A percentile compares a stretch with the other conserved stretches of the same genome.
These are phyloP conservation scores for Naganishia antarctica DNA, from an alignment of 768 basidiomycete genomes.

Conservation along the genomic window DNA sequence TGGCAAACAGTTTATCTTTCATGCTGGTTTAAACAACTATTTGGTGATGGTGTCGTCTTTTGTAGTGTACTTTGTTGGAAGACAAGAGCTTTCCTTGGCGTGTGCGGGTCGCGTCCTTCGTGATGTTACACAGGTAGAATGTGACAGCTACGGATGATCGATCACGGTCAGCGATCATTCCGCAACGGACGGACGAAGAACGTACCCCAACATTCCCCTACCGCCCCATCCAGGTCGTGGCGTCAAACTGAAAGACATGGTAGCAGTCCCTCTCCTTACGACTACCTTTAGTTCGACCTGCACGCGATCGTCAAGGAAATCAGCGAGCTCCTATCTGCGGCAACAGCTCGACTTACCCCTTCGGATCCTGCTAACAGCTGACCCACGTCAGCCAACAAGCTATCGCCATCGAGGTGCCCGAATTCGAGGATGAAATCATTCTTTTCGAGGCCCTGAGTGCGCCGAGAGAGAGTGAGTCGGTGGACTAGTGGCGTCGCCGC, in stretches of 20 bases:
- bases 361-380: slow-evolving; percentile 71
- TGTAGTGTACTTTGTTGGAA: too few species aligned
- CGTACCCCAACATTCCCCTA: slow-evolving; percentile 74
- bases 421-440: slow-evolving; percentile 73
- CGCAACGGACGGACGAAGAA: too few species aligned
- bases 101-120: too few species aligned
- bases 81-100: too few species aligned
- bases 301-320: background rate
- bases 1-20: too few species aligned
- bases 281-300: slow-evolving; percentile 60
- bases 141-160: background rate
- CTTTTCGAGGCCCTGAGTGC: slow-evolving; percentile 65
- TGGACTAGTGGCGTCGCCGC: too few species aligned
- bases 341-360: slow-evolving; percentile 61
- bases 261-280: slow-evolving; percentile 56
- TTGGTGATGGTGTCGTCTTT: too few species aligned
- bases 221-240: slow-evolving; percentile 81
- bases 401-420: slow-evolving; percentile 57
- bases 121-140: background rate
- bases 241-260: slow-evolving; percentile 57
- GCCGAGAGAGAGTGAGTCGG: too few species aligned
- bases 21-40: too few species aligned
- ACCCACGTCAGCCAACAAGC: slow-evolving; percentile 63
- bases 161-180: too few species aligned
- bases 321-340: too few species aligned